Evolutionary conservation across 169 alveolate genomes (phyloP), one percentile per base, ranked within the genome.

Genomic region (Eimeria brunetti): DNA sequence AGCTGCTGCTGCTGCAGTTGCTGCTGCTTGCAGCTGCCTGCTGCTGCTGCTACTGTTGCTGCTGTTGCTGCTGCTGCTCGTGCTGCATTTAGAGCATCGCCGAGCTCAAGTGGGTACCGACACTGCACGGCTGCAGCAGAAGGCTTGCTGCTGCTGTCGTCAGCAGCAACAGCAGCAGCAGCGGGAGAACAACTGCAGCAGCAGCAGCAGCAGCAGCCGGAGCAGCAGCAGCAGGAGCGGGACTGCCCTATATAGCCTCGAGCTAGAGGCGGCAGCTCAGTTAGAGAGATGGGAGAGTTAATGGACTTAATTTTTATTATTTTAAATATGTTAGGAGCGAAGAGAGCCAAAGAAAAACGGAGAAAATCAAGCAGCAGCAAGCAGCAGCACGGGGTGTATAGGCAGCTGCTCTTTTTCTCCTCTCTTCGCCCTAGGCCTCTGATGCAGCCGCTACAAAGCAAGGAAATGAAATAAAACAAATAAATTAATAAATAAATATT

Each of bases 61-160:
- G 75, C 75, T 14, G 75, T 64, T 14, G 75, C 73, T 62, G 73
- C 75, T 64, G 75, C 75, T 64, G 75, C 75, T 64, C 38, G 38
- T 64, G 75, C 75, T 64, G 75, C 75, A 24, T 2, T 24, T 24
- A n/a, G 30, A 24, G 75, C 33, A 14, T 18, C 20, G 75, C 75
- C 20, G 33, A 12, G 8, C 30, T 12, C 36, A 0, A 24, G 27
- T 24, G 33, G 33, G 9, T 64, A n/a, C 11, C 9, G 75, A 9
- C 75, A 64, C 75, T n/a, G 27, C 75, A 22, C 4, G 9, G 38
- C 4, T 12, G 73, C 73, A 12, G 73, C 73, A 11, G 75, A 20
- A 12, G 33, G 36, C 20, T n/a, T 64, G 75, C 75, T 64, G 75
- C 75, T 64, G 33, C 75, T 20, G 75, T n/a, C 33, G 33, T 14